Base-by-base conservation (phyloP, 495 filamentous ascomycete genomes). In the Penicillium angulare region DNA sequence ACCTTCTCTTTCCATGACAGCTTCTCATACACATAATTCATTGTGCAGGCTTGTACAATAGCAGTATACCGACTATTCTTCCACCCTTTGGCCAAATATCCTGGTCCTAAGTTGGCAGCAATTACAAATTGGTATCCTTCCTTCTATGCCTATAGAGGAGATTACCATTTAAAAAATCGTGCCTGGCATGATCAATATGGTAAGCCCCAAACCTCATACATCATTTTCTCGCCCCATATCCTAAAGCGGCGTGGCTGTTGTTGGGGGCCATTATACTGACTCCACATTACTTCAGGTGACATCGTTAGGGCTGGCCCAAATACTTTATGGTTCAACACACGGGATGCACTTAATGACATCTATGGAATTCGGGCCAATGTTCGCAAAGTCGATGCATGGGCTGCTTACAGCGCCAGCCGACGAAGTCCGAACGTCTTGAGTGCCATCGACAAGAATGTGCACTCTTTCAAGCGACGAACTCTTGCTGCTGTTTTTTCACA, bases 131-230 rank as follows among this genome's bases (percentile, higher is more conserved):
- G 35, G 47, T 49, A 49, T 29, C 20, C 20, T 6, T n/a, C 47
- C 4, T 27, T 39, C 16, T 41, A 15, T 27, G 47, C 35, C 1
- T 49, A 35, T 34, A 23, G 47, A 20, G 47, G 47, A 26, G 35
- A 49, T 20, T 17, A 31, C 13, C 47, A 49, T 31, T 3, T 40
- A 5, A 16, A 40, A n/a, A 40, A 31, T 18, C 23, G 10, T 2
- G 10, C 40, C 29, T 40, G 34, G 35, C 47, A 49, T 20, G 34
- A 39, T 12, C 23, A 41, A 49, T 49, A 49, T 13, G 47, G 35
- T 49, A 10, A n/a, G n/a, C n/a, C n/a, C n/a, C n/a, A n/a, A n/a
- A n/a, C n/a, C n/a, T n/a, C n/a, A n/a, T n/a, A n/a, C n/a, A n/a
- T n/a, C n/a, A n/a, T n/a, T n/a, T n/a, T n/a, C n/a, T n/a, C n/a